Evolutionary conservation across 2,329 filamentous ascomycete genomes (phyloP), one percentile per base, ranked within the genome.

Genomic region (Ascochyta fabae): DNA sequence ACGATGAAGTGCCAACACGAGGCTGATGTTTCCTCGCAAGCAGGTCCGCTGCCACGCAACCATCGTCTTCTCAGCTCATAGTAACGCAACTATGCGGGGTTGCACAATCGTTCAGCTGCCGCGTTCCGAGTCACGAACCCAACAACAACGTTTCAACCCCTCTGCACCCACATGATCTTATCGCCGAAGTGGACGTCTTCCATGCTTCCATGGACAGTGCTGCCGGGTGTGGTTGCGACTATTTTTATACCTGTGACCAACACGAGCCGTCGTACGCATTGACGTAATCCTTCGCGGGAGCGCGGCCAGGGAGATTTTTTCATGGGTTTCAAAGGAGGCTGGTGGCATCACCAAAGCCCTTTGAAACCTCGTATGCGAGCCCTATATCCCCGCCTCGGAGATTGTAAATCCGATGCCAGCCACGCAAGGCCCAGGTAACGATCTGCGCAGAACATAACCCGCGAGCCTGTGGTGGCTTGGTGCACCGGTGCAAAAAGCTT

Each of bases 261-360:
- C 39, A 48, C 45, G 45, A 54, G 40, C 34, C 40, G 42, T 39
- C 27, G 40, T 13, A 19, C 19, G 45, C 40, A 31, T 12, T 19
- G 19, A 31, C 33, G 52, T 27, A 48, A 45, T 49, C 36, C 19
- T 15, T 31, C 6, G 33, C 43, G 47, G 47, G 43, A 51, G 33
- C 33, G 26, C 33, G 43, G 48, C 43, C 33, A 22, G 53, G 27
- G 47, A 56, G 38, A 56, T 56, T 56, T 47, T 3, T 47, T 42
- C 36, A 47, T 56, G 53, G 53, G 53, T 34, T 47, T 16, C 16
- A 47, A 56, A 47, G 53, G 53, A 51, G 53, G 42, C 48, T 51
- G 47, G 33, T 27, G 33, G 38, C 53, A 27, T 35, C 42, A 31
- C 29, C 19, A n/a, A 29, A 16, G 26, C 13, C 12, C 35, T 34